Evolutionary conservation across 2,329 filamentous ascomycete species (phyloP).

Genomic region (Nannizziopsis barbatae): DNA sequence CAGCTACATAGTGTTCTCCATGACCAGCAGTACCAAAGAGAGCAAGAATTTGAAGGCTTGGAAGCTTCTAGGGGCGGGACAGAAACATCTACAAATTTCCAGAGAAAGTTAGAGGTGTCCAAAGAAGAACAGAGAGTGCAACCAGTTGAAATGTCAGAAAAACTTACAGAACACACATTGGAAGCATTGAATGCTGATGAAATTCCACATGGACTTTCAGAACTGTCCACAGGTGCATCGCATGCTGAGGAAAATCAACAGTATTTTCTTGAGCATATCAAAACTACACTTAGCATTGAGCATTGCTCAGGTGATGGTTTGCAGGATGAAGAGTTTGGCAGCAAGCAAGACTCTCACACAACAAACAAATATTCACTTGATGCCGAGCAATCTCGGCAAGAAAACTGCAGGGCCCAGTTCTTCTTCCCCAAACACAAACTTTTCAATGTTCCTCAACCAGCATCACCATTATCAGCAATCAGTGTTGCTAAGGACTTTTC

Average conservation of each 20-base stretch:
- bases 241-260: neutral
- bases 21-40: neutral
- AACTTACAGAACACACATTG: neutral
- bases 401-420: neutral
- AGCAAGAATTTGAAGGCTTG: neutral
- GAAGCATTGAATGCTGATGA: neutral
- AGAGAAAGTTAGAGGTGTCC: neutral
- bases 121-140: neutral
- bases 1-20: neutral
- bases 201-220: neutral
- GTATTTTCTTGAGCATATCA: slow-evolving; percentile 11
- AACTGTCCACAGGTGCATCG: neutral
- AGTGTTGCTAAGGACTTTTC: neutral
- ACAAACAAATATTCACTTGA: neutral
- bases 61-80: neutral
- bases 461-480: slow-evolving; percentile 1
- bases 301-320: neutral
- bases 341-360: neutral
- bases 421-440: slow-evolving; percentile 8
- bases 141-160: neutral
- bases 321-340: neutral
- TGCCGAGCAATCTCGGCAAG: neutral
- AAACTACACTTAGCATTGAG: slow-evolving; percentile 10
- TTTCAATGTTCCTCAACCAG: neutral
- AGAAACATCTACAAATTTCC: neutral